Evolutionary conservation across 805 yeast genomes (phyloP).

Genomic region (Candida hispaniensis): DNA sequence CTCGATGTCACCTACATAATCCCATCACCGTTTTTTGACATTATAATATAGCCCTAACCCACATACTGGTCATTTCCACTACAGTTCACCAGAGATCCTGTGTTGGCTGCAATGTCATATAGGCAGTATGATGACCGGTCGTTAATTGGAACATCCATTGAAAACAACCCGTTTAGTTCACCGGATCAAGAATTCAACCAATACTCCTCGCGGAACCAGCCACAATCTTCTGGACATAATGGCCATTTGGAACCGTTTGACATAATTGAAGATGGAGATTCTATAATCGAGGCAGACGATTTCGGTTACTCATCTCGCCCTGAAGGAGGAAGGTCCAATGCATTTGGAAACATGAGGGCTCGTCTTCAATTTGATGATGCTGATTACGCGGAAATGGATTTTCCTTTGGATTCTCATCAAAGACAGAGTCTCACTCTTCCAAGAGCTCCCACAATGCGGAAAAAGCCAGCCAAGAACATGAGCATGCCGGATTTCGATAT

Average conservation of each 20-base stretch:
- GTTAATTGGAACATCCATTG: no score
- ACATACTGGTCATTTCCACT: no score
- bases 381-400: slow-evolving; percentile 26
- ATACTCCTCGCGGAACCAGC: no score
- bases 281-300: slow-evolving; percentile 14
- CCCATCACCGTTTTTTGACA: no score
- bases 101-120: no score
- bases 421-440: slow-evolving; percentile 1
- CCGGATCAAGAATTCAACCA: no score
- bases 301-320: slow-evolving; percentile 8
- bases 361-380: slow-evolving; percentile 23
- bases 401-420: slow-evolving; percentile 23
- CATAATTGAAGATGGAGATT: slow-evolving; percentile 14
- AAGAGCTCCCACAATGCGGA: slow-evolving; percentile 14
- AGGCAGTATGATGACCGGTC: no score
- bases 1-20: no score
- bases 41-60: no score
- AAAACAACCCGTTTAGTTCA: no score
- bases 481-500: slow-evolving; percentile 28
- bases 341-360: slow-evolving; percentile 22
- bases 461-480: slow-evolving; percentile 17
- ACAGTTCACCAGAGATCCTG: no score
- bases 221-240: no score
- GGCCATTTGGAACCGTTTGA: slow-evolving; percentile 6
- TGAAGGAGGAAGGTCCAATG: slow-evolving; percentile 20